Evolutionary conservation across 345 rosid genomes (phyloP).

Genomic region (Brassica nigra): DNA sequence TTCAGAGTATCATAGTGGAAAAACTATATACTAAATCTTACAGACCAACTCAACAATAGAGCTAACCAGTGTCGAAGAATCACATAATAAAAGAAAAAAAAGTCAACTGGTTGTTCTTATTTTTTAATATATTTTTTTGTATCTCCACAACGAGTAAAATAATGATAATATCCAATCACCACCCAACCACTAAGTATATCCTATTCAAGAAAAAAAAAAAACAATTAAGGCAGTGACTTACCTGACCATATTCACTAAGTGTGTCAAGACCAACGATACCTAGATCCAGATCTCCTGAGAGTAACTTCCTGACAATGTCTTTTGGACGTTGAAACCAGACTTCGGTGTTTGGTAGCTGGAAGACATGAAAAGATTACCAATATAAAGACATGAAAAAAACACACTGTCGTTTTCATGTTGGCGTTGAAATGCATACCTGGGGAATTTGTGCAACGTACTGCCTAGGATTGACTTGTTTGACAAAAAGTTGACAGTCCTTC

Average conservation of each 20-base stretch:
- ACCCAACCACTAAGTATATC: background rate
- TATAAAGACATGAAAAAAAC: background rate
- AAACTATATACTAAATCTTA: too few relatives aligned
- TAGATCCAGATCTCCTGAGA: conserved; percentile 91
- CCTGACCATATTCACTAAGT: conserved; percentile 82
- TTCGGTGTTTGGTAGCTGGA: conserved; percentile 75
- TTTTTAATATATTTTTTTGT: background rate
- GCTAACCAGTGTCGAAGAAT: background rate
- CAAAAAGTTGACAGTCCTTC: conserved; percentile 85
- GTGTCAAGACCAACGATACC: conserved; percentile 93
- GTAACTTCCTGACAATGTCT: conserved; percentile 77
- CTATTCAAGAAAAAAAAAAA: background rate
- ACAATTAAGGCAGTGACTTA: conserved; percentile 19
- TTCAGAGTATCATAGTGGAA: background rate
- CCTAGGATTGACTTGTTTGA: conserved; percentile 88
- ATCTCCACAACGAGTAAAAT: background rate
- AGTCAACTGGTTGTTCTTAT: background rate
- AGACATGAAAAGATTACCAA: background rate
- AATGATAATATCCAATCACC: background rate
- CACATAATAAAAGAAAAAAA: background rate
- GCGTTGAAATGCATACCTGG: conserved; percentile 55
- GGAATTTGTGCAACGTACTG: conserved; percentile 94
- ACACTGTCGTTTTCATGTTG: background rate
- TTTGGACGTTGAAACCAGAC: conserved; percentile 99
- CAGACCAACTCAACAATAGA: background rate